Evolutionary conservation across 495 filamentous ascomycete genomes (phyloP).

Genomic region (Talaromyces wortmannii): DNA sequence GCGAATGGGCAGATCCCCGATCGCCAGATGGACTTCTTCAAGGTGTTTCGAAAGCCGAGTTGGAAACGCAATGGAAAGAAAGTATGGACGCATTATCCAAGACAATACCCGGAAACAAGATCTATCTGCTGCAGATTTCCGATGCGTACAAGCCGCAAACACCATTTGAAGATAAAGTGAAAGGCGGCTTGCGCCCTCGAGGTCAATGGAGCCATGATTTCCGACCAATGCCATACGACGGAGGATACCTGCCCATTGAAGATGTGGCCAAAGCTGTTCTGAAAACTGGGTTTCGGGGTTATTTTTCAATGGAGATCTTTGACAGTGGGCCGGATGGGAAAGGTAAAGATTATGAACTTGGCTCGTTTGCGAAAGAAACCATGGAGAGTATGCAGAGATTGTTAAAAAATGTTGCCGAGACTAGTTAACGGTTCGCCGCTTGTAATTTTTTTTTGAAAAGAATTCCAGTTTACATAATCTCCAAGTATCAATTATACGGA

Average conservation of each 20-base stretch:
- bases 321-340: slow-evolving; percentile 55
- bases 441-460: too few relatives aligned
- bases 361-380: slow-evolving; percentile 50
- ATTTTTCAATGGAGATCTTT: slow-evolving; percentile 74
- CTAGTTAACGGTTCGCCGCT: neutral
- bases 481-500: too few relatives aligned
- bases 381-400: slow-evolving; percentile 51
- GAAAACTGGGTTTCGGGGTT: slow-evolving; percentile 62
- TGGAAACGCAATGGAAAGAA: slow-evolving; percentile 41
- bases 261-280: slow-evolving; percentile 61
- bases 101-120: slow-evolving; percentile 61
- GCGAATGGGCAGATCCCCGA: slow-evolving; percentile 72
- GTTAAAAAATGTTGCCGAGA: slow-evolving; percentile 34
- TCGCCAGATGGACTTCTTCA: slow-evolving; percentile 55
- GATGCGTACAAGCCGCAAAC: slow-evolving; percentile 63
- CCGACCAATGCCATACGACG: slow-evolving; percentile 63
- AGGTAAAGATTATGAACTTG: slow-evolving; percentile 53
- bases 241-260: slow-evolving; percentile 66
- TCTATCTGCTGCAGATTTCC: slow-evolving; percentile 69
- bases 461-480: too few relatives aligned
- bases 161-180: slow-evolving; percentile 40
- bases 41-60: slow-evolving; percentile 20
- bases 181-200: slow-evolving; percentile 46
- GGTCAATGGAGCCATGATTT: slow-evolving; percentile 68
- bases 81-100: slow-evolving; percentile 48